phyloP scores from a whole-genome alignment of 164 flowering plant genomes.

The Piper longum region DNA sequence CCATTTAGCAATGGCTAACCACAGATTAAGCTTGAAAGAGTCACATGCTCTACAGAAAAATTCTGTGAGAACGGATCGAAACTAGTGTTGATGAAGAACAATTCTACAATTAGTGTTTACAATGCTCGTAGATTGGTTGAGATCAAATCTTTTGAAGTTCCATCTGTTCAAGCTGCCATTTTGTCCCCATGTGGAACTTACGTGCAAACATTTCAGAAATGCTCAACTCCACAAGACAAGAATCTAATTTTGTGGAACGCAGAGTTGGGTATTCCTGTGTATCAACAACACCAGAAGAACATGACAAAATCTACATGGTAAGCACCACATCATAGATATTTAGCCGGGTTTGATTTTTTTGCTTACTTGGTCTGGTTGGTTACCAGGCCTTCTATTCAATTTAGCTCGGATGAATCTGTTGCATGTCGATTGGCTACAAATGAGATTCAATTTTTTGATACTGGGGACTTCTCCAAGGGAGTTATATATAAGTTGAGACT shows the following conservation, averaged over 20 bases:
- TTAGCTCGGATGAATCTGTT: slow-evolving; percentile 77
- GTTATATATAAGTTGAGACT: slow-evolving; percentile 46
- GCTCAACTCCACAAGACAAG: slow-evolving; percentile 61
- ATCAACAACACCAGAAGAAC: slow-evolving; percentile 65
- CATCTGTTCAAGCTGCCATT: slow-evolving; percentile 48
- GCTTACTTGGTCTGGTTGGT: background rate
- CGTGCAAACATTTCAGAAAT: slow-evolving; percentile 80
- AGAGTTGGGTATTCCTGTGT: slow-evolving; percentile 50
- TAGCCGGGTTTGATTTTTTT: background rate
- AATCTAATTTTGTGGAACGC: slow-evolving; percentile 62
- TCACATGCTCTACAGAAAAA: slow-evolving; percentile 42
- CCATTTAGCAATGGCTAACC: slow-evolving; percentile 69
- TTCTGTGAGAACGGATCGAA: slow-evolving; percentile 78
- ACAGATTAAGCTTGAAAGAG: slow-evolving; percentile 36
- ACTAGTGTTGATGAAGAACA: slow-evolving; percentile 59
- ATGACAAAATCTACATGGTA: slow-evolving; percentile 79
- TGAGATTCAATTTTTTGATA: slow-evolving; percentile 80
- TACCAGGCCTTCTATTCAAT: slow-evolving; percentile 65
- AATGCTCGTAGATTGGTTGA: slow-evolving; percentile 36
- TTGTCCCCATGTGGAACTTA: slow-evolving; percentile 79
- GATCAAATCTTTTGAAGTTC: slow-evolving; percentile 46
- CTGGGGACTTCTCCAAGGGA: slow-evolving; percentile 70
- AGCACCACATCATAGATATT: slow-evolving; percentile 1
- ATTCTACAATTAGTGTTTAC: slow-evolving; percentile 38
- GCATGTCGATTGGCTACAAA: slow-evolving; percentile 91